Evolutionary conservation across 306 rosid genomes (phyloP).

Genomic region (Malus sylvestris): DNA sequence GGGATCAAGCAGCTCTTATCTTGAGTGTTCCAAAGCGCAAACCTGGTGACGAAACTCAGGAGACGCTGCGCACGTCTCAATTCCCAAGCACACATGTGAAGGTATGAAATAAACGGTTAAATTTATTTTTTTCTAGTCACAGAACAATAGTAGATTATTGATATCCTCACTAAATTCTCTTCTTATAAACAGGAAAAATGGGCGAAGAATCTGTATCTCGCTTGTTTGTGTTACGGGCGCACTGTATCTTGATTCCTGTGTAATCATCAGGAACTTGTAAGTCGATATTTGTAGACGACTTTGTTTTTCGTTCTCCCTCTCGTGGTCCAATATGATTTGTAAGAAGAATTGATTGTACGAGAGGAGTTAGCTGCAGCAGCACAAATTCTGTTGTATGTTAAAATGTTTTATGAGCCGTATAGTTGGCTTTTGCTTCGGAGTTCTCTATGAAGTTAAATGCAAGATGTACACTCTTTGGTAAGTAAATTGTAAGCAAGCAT

Average conservation of each 20-base stretch:
- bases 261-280: constrained; percentile 9
- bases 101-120: constrained; percentile 24
- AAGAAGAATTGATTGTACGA: constrained; percentile 12
- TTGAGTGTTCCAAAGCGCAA: constrained; percentile 84
- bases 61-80: constrained; percentile 89
- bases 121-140: not conserved
- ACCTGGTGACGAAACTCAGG: constrained; percentile 90
- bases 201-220: constrained; percentile 81
- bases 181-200: constrained; percentile 67
- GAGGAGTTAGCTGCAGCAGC: constrained; percentile 17
- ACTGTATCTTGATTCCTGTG: constrained; percentile 52
- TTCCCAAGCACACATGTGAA: constrained; percentile 93
- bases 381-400: constrained; percentile 4
- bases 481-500: too few species aligned
- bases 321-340: constrained; percentile 11
- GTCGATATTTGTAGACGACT: constrained; percentile 2
- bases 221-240: constrained; percentile 88
- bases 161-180: constrained; percentile 9
- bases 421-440: constrained; percentile 2
- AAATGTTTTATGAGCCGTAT: constrained; percentile 3
- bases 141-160: not conserved
- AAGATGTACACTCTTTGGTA: too few species aligned
- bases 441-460: not conserved
- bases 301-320: not conserved
- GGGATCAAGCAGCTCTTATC: constrained; percentile 92